Evolutionary conservation across 2,329 filamentous ascomycete genomes (phyloP).

Genomic region (Lizonia empirigonia): DNA sequence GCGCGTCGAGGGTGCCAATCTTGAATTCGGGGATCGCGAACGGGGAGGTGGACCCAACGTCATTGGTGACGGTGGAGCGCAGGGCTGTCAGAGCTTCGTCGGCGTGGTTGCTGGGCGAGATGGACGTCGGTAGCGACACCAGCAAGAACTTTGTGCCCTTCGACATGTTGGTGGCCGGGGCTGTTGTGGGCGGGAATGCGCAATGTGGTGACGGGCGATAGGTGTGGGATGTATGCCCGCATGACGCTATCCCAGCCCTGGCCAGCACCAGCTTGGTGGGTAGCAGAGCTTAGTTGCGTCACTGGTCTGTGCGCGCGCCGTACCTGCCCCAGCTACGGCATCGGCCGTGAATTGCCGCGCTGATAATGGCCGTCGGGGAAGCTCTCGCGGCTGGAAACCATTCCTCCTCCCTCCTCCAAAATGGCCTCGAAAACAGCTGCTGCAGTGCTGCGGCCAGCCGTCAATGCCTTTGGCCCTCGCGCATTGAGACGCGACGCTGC

Average conservation of each 20-base stretch:
- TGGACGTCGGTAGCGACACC: slow-evolving; percentile 86
- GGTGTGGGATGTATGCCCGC: slow-evolving; percentile 26
- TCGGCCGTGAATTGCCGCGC: slow-evolving; percentile 27
- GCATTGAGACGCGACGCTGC: slow-evolving; percentile 21
- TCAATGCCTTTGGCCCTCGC: slow-evolving; percentile 31
- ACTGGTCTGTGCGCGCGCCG: slow-evolving; percentile 6
- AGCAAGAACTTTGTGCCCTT: slow-evolving; percentile 74
- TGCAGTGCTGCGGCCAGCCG: slow-evolving; percentile 30
- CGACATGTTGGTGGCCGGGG: slow-evolving; percentile 46
- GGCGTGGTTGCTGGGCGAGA: slow-evolving; percentile 77
- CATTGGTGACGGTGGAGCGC: slow-evolving; percentile 70
- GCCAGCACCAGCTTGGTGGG: slow-evolving; percentile 18
- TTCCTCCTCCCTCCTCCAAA: slow-evolving; percentile 21
- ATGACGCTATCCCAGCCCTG: slow-evolving; percentile 16
- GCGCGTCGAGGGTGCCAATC: slow-evolving; percentile 91
- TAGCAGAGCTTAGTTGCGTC: slow-evolving; percentile 9
- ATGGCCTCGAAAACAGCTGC: slow-evolving; percentile 41
- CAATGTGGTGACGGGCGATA: slow-evolving; percentile 18
- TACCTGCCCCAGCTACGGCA: slow-evolving; percentile 16
- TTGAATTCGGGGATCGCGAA: slow-evolving; percentile 95
- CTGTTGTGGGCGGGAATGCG: slow-evolving; percentile 19
- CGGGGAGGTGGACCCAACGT: slow-evolving; percentile 75
- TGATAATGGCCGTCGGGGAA: slow-evolving; percentile 16
- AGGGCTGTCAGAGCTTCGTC: slow-evolving; percentile 82
- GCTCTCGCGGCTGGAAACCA: slow-evolving; percentile 5